Conservation (phyloP, 164 flowering plant species). For the Echeveria elegans region DNA sequence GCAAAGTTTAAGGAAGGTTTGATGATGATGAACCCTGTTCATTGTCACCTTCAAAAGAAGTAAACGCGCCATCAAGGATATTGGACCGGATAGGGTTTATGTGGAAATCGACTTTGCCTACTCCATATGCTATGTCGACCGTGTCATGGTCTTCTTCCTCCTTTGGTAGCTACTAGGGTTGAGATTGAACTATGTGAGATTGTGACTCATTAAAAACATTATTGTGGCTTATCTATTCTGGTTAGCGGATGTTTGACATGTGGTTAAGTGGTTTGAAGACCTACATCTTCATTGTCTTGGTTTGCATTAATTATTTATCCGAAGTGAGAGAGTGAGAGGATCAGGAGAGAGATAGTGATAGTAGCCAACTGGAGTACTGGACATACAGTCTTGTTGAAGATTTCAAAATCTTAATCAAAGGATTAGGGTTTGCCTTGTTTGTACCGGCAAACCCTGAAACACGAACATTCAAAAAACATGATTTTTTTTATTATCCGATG, state of each 20-base stretch:
- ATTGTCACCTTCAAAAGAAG: neutral
- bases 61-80: neutral
- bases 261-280: neutral
- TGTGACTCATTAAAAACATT: neutral
- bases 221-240: conserved; percentile 3
- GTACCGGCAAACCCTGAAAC: neutral
- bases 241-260: neutral
- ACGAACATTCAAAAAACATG: neutral
- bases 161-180: neutral
- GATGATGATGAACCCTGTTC: neutral
- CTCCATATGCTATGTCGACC: neutral
- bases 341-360: neutral
- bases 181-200: neutral
- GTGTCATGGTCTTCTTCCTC: neutral
- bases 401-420: neutral
- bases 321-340: neutral
- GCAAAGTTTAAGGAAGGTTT: neutral
- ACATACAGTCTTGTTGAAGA: neutral
- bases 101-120: neutral
- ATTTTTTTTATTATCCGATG: no score
- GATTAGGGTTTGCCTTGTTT: neutral
- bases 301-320: neutral
- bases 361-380: neutral
- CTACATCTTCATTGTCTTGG: neutral
- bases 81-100: neutral